Conservation (phyloP, 345 rosid genomes). For the Erodium maritimum region DNA sequence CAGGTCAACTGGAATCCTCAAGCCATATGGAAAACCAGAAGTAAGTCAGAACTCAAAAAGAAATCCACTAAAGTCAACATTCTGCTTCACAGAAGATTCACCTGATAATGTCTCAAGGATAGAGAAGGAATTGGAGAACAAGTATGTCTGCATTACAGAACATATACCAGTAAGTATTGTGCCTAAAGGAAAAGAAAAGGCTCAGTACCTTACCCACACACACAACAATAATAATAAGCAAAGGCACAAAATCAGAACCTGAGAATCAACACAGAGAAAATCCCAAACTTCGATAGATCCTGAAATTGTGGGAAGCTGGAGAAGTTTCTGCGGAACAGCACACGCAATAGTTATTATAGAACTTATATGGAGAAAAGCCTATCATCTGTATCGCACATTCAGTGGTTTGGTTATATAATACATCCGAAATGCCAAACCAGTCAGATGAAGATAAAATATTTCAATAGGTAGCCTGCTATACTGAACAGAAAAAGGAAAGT, state of each 20-base stretch:
- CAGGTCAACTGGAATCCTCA: slow-evolving; percentile 43
- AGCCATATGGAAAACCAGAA: slow-evolving; percentile 2
- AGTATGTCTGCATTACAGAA: slow-evolving; percentile 68
- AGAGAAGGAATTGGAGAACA: slow-evolving; percentile 87
- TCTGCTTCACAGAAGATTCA: slow-evolving; percentile 19
- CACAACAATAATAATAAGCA: background rate
- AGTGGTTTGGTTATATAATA: slow-evolving; percentile 5
- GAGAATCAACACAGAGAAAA: slow-evolving; percentile 94
- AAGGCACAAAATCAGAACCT: slow-evolving; percentile 43
- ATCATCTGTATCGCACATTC: background rate
- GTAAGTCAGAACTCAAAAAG: slow-evolving; percentile 1
- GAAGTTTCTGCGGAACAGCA: slow-evolving; percentile 52
- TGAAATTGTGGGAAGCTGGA: slow-evolving; percentile 83
- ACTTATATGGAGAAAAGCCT: background rate
- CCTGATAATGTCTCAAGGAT: slow-evolving; percentile 87
- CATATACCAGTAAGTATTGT: slow-evolving; percentile 5
- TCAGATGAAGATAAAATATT: too few relatives aligned
- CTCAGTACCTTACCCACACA: background rate
- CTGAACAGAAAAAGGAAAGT: too few relatives aligned
- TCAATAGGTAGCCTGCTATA: too few relatives aligned
- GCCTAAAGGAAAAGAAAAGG: background rate
- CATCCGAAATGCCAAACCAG: slow-evolving; percentile 4
- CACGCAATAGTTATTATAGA: slow-evolving; percentile 6
- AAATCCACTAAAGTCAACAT: slow-evolving; percentile 8
- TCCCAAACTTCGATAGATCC: slow-evolving; percentile 99